Evolutionary conservation across 768 basidiomycete genomes (phyloP).

Genomic region (Ramaria sp.): DNA sequence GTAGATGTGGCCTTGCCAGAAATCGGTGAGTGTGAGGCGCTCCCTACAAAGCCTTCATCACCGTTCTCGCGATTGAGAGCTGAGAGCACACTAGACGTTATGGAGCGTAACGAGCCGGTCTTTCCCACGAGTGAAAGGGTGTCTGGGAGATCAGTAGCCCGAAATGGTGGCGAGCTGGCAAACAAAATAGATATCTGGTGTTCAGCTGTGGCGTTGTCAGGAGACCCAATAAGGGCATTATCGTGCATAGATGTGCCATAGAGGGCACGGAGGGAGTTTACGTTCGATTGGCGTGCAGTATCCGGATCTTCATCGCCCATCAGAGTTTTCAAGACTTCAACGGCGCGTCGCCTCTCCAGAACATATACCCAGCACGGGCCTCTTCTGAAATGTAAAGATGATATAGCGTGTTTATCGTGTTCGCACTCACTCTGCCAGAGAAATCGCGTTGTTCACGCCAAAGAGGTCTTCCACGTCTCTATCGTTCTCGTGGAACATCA

Average conservation of each 20-base stretch:
- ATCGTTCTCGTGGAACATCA: slow-evolving; percentile 79
- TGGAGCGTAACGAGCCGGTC: slow-evolving; percentile 27
- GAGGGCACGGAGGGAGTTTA: slow-evolving; percentile 60
- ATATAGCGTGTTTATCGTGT: background rate
- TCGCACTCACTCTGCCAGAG: slow-evolving; percentile 61
- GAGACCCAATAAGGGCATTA: slow-evolving; percentile 67
- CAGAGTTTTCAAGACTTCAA: slow-evolving; percentile 69
- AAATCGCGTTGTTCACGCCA: slow-evolving; percentile 55
- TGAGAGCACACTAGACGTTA: slow-evolving; percentile 38
- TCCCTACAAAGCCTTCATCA: slow-evolving; percentile 19
- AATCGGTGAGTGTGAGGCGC: slow-evolving; percentile 9
- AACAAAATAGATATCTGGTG: slow-evolving; percentile 71
- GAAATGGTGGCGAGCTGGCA: slow-evolving; percentile 75
- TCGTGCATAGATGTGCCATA: slow-evolving; percentile 45
- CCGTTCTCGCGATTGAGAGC: slow-evolving; percentile 18
- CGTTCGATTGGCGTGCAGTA: slow-evolving; percentile 40
- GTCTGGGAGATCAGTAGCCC: slow-evolving; percentile 49
- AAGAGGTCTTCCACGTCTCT: slow-evolving; percentile 75
- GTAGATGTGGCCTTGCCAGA: slow-evolving; percentile 28
- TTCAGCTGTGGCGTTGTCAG: slow-evolving; percentile 59
- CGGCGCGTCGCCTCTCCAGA: slow-evolving; percentile 70
- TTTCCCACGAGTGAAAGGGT: background rate
- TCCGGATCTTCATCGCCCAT: slow-evolving; percentile 61
- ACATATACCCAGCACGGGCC: slow-evolving; percentile 91
- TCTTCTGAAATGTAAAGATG: slow-evolving; percentile 25